A percentile compares a stretch with the other conserved stretches of the same genome.
Evolutionary conservation across 768 basidiomycete genomes (phyloP).

Genomic region (Mycena olivaceomarginata): DNA sequence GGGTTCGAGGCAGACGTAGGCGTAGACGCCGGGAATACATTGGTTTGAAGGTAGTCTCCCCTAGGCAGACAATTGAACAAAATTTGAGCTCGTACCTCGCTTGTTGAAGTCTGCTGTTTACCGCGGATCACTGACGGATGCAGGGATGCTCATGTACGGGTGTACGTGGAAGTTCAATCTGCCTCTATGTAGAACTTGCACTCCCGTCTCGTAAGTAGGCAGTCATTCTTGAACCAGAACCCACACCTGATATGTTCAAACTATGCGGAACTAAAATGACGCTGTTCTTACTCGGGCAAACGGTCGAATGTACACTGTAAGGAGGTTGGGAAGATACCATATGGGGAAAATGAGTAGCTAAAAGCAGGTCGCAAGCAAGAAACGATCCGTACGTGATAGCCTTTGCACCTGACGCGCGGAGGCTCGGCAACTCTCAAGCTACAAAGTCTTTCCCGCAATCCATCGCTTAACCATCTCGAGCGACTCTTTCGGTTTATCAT

Average conservation of each 20-base stretch:
- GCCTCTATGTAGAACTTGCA: conserved; percentile 1
- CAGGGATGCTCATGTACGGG: conserved; percentile 3
- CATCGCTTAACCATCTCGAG: conserved; percentile 70
- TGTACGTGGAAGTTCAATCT: background rate
- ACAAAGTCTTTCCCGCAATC: conserved; percentile 57
- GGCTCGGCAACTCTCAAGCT: conserved; percentile 30
- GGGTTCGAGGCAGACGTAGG: no score
- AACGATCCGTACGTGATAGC: conserved; percentile 12
- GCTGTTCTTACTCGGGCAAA: conserved; percentile 18
- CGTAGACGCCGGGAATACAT: no score
- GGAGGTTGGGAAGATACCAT: conserved; percentile 21
- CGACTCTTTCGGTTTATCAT: conserved; percentile 76
- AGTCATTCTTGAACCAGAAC: conserved; percentile 6
- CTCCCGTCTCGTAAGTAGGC: background rate
- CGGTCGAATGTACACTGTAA: conserved; percentile 22
- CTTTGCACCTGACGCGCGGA: conserved; percentile 20
- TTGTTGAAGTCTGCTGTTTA: no score
- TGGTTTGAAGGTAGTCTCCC: no score
- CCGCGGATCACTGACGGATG: background rate
- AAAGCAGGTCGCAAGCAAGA: conserved; percentile 22
- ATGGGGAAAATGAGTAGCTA: conserved; percentile 17
- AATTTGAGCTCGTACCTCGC: no score
- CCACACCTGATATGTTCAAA: conserved; percentile 6
- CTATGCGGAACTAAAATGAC: background rate
- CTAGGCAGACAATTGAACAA: no score